Conservation (phyloP, 768 basidiomycete genomes). For the Trametes cingulata region DNA sequence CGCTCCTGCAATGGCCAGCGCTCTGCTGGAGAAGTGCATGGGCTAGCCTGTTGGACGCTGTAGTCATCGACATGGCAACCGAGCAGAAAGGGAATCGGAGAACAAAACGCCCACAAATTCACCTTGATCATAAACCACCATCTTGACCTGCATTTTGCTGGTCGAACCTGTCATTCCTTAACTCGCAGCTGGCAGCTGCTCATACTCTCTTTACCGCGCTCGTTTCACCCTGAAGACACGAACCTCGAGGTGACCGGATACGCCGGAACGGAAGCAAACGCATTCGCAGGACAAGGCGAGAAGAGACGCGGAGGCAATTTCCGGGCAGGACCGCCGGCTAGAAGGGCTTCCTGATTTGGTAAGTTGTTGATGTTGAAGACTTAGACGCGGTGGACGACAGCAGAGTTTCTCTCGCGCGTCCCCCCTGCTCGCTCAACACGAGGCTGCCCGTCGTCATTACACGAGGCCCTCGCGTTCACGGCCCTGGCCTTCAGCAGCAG, state of each 20-base stretch:
- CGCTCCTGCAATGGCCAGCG: too few relatives aligned
- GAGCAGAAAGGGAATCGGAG: background rate
- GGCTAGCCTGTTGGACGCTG: background rate
- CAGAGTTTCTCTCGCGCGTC: conserved; percentile 23
- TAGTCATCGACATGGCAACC: conserved; percentile 23
- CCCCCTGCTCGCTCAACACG: conserved; percentile 28
- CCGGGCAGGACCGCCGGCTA: conserved; percentile 18
- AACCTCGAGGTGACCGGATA: background rate
- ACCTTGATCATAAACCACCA: conserved; percentile 15
- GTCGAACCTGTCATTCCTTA: conserved; percentile 13
- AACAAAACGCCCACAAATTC: background rate
- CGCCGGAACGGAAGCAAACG: conserved; percentile 4
- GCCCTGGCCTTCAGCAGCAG: conserved; percentile 23
- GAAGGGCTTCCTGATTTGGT: conserved; percentile 20
- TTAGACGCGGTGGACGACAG: conserved; percentile 12
- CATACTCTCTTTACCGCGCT: conserved; percentile 1
- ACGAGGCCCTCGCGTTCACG: conserved; percentile 36
- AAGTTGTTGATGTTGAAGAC: conserved; percentile 24
- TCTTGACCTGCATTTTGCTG: conserved; percentile 4
- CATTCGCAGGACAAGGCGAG: background rate
- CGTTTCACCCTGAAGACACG: background rate
- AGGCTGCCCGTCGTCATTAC: conserved; percentile 31
- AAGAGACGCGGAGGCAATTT: conserved; percentile 17
- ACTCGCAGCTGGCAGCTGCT: background rate
- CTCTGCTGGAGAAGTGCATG: background rate